Evolutionary conservation across 116 monocot genomes (phyloP), one percentile per base, ranked within the genome.

Genomic region (Posidonia oceanica): DNA sequence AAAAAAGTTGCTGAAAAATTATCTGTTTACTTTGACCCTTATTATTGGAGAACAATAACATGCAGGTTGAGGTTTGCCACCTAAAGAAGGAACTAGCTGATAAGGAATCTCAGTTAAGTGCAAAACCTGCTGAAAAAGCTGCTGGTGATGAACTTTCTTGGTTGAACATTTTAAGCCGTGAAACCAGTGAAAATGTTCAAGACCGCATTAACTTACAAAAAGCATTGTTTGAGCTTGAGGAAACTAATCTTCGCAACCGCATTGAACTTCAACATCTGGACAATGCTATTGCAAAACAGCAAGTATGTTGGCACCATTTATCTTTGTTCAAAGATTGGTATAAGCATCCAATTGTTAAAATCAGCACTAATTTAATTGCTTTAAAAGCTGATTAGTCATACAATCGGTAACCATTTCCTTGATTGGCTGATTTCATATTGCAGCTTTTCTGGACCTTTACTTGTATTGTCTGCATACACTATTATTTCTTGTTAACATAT

Each of bases 151-250:
- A 97, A 71, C 82, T 92, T 71, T 89, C 97, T 17, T 92, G 85
- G 97, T 78, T 97, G 60, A 85, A 97, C 76, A 59, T 87, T 74
- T 80, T 97, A 72, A 92, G 97, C 69, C 80, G 75, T 54, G 92
- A 92, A 80, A 97, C 87, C 16, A 86, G 87, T 75, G 97, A 97
- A 79, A 97, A 97, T 81, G 97, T 92, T 69, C 97, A 97, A 69
- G 97, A 97, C 64, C 87, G 97, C 54, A 92, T 97, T 69, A 97
- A 97, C 65, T 84, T 92, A 42, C 97, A 97, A 63, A 97, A 89
- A 75, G 97, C 97, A 54, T 66, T 89, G 38, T 89, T 97, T 81
- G 97, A 97, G 69, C 76, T 97, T 23, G 97, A 97, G 71, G 97
- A 97, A 76, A 97, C 89, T 18, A 97, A 97, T 66, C 73, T 87